phyloP scores from a whole-genome alignment of 2,329 filamentous ascomycete species.

The Didymella pomorum region DNA sequence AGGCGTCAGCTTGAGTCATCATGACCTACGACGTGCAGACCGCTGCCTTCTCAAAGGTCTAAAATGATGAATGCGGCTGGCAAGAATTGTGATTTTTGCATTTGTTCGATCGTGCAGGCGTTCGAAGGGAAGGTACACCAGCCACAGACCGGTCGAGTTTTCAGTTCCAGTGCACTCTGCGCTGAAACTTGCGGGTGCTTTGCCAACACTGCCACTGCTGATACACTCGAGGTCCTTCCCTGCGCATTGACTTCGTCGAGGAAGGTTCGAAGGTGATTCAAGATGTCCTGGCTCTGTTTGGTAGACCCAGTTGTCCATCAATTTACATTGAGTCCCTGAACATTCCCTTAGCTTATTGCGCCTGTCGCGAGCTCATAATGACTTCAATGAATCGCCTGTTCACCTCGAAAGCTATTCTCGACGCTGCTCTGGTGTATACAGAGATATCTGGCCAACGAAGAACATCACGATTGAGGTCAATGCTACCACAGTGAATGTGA shows the following conservation, averaged over 20 bases:
- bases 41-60: not conserved
- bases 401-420: constrained; percentile 3
- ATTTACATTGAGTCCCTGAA: not conserved
- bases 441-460: constrained; percentile 32
- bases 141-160: not conserved
- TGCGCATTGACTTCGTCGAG: not conserved
- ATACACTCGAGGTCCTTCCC: not conserved
- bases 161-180: not conserved
- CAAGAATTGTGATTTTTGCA: not conserved
- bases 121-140: not conserved
- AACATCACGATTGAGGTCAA: constrained; percentile 28
- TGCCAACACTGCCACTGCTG: not conserved
- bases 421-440: constrained; percentile 26
- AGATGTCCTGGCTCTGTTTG: not conserved
- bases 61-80: not conserved
- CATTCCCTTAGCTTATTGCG: not conserved
- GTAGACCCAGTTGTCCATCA: not conserved
- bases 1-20: not conserved
- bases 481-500: constrained; percentile 33
- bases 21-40: not conserved
- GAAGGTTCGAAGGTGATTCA: not conserved
- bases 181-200: no score
- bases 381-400: no score
- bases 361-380: no score
- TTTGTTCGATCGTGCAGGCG: not conserved